phyloP scores from a whole-genome alignment of 306 rosid genomes.

The Trifolium fragiferum region DNA sequence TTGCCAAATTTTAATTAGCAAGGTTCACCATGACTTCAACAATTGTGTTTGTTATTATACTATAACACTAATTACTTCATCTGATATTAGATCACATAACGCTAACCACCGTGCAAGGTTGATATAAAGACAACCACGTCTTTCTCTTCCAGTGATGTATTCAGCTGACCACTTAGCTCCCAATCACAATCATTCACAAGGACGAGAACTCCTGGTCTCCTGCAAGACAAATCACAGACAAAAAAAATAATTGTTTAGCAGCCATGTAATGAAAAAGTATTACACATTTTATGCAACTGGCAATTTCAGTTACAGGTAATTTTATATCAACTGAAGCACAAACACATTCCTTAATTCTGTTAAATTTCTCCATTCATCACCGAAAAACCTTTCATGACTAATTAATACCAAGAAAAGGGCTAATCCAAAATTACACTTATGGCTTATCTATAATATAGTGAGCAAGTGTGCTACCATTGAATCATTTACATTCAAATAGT shows the following conservation, averaged over 20 bases:
- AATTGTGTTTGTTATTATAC: neutral
- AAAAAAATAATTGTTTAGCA: neutral
- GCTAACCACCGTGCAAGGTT: slow-evolving; percentile 89
- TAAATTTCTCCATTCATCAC: neutral
- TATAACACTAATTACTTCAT: slow-evolving; percentile 2
- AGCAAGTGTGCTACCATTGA: slow-evolving; percentile 1
- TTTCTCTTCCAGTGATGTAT: slow-evolving; percentile 79
- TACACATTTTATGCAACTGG: neutral
- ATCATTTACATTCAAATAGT: neutral
- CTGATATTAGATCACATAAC: slow-evolving; percentile 11
- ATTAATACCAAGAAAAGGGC: neutral
- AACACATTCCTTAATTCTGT: neutral
- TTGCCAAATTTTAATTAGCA: slow-evolving; percentile 6
- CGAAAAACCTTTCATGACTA: slow-evolving; percentile 2
- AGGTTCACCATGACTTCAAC: slow-evolving; percentile 11
- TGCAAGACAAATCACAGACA: slow-evolving; percentile 48
- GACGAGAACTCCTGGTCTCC: slow-evolving; percentile 96
- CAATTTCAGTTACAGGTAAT: neutral
- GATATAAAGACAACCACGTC: slow-evolving; percentile 92
- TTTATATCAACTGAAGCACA: slow-evolving; percentile 33
- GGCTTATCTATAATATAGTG: neutral
- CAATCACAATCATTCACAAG: slow-evolving; percentile 96
- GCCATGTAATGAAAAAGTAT: neutral
- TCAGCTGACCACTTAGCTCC: slow-evolving; percentile 93
- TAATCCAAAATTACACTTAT: slow-evolving; percentile 11